Evolutionary conservation across 2,329 filamentous ascomycete genomes (phyloP).

Genomic region (Teratosphaeria pseudoeucalypti): DNA sequence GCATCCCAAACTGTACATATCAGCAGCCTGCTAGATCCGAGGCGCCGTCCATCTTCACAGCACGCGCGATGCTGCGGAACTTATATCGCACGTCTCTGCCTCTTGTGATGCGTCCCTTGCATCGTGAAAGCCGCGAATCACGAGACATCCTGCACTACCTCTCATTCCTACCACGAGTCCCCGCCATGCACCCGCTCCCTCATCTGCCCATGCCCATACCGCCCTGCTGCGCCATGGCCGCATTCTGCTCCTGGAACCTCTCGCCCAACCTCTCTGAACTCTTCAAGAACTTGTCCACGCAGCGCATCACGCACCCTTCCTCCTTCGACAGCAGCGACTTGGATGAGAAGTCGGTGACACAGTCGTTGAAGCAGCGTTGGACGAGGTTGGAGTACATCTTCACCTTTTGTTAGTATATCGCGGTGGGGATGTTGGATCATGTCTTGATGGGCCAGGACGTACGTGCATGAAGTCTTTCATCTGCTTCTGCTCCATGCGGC

Average conservation of each 20-base stretch:
- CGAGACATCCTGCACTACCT: not conserved
- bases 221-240: conserved; percentile 54
- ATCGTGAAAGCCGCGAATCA: not conserved
- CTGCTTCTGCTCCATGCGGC: conserved; percentile 94
- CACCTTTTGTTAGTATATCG: not conserved
- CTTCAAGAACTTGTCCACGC: conserved; percentile 94
- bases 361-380: conserved; percentile 89
- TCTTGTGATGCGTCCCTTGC: not conserved
- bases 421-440: not conserved
- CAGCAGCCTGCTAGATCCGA: not conserved
- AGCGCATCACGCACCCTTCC: conserved; percentile 84
- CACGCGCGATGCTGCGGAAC: not conserved
- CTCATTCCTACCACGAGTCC: not conserved
- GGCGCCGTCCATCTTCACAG: not conserved
- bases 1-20: not conserved
- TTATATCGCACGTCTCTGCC: not conserved
- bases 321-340: conserved; percentile 84
- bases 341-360: conserved; percentile 96
- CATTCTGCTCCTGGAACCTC: conserved; percentile 72
- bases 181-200: not conserved
- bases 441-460: conserved; percentile 31
- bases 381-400: conserved; percentile 66
- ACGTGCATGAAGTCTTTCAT: conserved; percentile 99
- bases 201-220: conserved; percentile 25
- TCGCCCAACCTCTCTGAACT: conserved; percentile 81